Conservation (phyloP, 2,329 filamentous ascomycete species). For the Diplodia intermedia region DNA sequence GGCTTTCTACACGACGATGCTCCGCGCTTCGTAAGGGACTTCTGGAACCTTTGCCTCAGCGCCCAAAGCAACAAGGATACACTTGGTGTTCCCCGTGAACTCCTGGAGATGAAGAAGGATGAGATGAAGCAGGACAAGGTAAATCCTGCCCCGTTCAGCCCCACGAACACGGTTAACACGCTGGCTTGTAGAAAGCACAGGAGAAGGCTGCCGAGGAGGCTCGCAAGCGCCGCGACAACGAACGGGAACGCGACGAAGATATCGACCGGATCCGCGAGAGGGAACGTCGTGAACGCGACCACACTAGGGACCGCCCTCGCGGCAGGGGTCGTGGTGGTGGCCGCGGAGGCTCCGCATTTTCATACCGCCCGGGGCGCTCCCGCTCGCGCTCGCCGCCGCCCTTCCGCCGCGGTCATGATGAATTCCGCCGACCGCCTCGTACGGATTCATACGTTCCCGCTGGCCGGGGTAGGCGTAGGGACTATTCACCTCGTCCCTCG, state of each 20-base stretch:
- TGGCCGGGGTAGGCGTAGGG: constrained; percentile 49
- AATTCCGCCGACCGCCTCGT: constrained; percentile 53
- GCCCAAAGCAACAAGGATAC: constrained; percentile 81
- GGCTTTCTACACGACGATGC: constrained; percentile 96
- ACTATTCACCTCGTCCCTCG: constrained; percentile 42
- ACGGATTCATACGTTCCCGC: constrained; percentile 65
- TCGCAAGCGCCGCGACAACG: constrained; percentile 72
- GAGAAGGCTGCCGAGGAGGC: constrained; percentile 81
- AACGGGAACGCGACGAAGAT: constrained; percentile 74
- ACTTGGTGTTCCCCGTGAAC: constrained; percentile 84
- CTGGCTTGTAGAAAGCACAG: constrained; percentile 70
- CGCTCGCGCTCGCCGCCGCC: constrained; percentile 62
- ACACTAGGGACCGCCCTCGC: constrained; percentile 54
- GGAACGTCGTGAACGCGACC: constrained; percentile 56
- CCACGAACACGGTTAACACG: constrained; percentile 36
- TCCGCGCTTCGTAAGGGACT: constrained; percentile 84
- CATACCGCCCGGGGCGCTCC: constrained; percentile 55
- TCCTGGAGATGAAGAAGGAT: constrained; percentile 93
- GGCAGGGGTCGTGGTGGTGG: constrained; percentile 52
- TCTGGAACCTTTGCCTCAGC: constrained; percentile 91
- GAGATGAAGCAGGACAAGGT: constrained; percentile 97
- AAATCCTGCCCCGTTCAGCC: constrained; percentile 34
- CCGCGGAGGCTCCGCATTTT: constrained; percentile 57
- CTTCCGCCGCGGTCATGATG: constrained; percentile 55
- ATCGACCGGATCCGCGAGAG: constrained; percentile 71